Conservation (phyloP, 192 early-diverging fungal species). For the Martensiomyces pterosporus region DNA sequence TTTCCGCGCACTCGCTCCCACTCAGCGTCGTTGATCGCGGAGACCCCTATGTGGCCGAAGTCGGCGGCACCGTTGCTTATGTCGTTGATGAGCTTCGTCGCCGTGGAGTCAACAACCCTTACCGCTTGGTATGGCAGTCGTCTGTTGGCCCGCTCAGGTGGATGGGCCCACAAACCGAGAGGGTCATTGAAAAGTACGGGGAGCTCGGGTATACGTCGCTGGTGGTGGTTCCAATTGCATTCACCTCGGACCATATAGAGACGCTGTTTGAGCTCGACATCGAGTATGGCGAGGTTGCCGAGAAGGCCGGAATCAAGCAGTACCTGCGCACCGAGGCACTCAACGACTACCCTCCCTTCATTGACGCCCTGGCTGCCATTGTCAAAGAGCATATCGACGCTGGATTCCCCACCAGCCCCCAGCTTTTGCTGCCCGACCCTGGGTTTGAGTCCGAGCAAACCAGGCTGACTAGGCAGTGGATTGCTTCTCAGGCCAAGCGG, state of each 20-base stretch:
- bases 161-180: conserved; percentile 86
- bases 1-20: conserved; percentile 95
- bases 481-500: conserved; percentile 18
- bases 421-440: conserved; percentile 45
- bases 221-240: conserved; percentile 89
- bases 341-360: conserved; percentile 89
- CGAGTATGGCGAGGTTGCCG: conserved; percentile 84
- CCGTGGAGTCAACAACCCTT: conserved; percentile 71
- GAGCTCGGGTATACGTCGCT: conserved; percentile 74
- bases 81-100: conserved; percentile 67
- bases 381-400: conserved; percentile 73
- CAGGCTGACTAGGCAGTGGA: conserved; percentile 35
- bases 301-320: conserved; percentile 76
- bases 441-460: conserved; percentile 38
- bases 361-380: conserved; percentile 82
- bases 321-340: conserved; percentile 87
- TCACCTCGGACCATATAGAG: conserved; percentile 96
- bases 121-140: conserved; percentile 92
- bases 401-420: conserved; percentile 35
- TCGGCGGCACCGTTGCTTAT: conserved; percentile 75
- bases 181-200: conserved; percentile 73
- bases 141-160: conserved; percentile 90
- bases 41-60: conserved; percentile 83
- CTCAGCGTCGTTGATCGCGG: conserved; percentile 90
- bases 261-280: conserved; percentile 95